phyloP scores from a whole-genome alignment of 192 early-diverging fungal species.

The Podila epigama region DNA sequence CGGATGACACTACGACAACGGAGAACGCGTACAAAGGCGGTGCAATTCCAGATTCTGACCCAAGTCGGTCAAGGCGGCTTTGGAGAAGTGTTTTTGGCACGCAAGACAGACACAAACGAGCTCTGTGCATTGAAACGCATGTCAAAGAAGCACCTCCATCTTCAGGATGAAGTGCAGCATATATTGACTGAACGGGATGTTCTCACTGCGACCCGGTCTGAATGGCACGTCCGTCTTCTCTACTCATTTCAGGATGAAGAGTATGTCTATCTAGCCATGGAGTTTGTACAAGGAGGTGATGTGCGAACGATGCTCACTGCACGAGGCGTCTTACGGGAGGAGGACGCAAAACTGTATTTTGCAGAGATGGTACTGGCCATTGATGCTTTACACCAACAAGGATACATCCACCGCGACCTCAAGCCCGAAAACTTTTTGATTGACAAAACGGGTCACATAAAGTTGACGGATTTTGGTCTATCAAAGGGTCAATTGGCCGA shows the following conservation, averaged over 20 bases:
- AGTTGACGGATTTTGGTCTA: constrained; percentile 87
- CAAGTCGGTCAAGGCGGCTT: constrained; percentile 82
- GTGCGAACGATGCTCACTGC: constrained; percentile 75
- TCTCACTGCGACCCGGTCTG: constrained; percentile 63
- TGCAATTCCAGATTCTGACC: constrained; percentile 75
- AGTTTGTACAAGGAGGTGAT: constrained; percentile 80
- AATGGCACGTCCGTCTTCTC: constrained; percentile 78
- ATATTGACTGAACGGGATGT: constrained; percentile 82
- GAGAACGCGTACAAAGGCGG: constrained; percentile 69
- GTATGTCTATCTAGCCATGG: constrained; percentile 80
- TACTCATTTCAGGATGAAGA: constrained; percentile 79
- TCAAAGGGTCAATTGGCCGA: constrained; percentile 77
- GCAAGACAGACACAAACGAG: constrained; percentile 77
- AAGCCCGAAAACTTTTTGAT: constrained; percentile 84
- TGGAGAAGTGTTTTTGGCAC: constrained; percentile 83
- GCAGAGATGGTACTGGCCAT: constrained; percentile 86
- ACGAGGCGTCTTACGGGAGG: constrained; percentile 66
- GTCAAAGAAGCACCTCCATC: constrained; percentile 74
- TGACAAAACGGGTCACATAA: constrained; percentile 77
- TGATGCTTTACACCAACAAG: constrained; percentile 78
- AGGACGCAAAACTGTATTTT: constrained; percentile 78
- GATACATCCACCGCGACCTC: constrained; percentile 90
- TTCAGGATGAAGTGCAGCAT: constrained; percentile 75
- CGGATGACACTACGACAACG: constrained; percentile 67
- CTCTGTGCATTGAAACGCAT: constrained; percentile 86